These are phyloP conservation scores for Hemileccinum impolitum DNA, from an alignment of 768 basidiomycete species.

Conservation along the genomic window DNA sequence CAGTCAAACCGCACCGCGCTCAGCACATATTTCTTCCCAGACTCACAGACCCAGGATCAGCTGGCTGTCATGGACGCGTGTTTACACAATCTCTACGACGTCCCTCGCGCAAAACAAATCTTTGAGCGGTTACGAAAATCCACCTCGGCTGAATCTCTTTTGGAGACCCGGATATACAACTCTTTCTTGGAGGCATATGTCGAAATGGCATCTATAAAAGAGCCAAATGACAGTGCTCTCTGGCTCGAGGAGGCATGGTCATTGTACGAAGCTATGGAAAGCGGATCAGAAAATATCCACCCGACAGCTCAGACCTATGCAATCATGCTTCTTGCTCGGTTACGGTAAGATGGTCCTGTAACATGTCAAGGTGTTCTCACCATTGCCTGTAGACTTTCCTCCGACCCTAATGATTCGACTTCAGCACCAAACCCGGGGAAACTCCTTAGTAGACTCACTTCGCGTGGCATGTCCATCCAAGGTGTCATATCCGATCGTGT, in stretches of 20 bases:
- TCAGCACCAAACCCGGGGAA: constrained; percentile 17
- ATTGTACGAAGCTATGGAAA: constrained; percentile 58
- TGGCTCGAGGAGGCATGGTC: constrained; percentile 66
- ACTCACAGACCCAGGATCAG: constrained; percentile 64
- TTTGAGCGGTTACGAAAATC: constrained; percentile 59
- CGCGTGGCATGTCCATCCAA: constrained; percentile 47
- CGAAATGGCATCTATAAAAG: constrained; percentile 50
- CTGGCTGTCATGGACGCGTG: constrained; percentile 83
- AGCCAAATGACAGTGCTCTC: constrained; percentile 37
- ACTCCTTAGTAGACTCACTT: constrained; percentile 45
- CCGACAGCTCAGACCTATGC: constrained; percentile 66
- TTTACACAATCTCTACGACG: constrained; percentile 69
- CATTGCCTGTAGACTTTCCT: constrained; percentile 34
- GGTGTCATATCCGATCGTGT: constrained; percentile 56
- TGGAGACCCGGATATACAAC: constrained; percentile 54
- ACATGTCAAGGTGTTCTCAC: constrained; percentile 11
- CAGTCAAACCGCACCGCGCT: constrained; percentile 35
- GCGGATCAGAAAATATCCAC: constrained; percentile 39
- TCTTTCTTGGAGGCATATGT: constrained; percentile 64
- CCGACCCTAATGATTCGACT: constrained; percentile 27
- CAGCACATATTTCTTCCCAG: constrained; percentile 56
- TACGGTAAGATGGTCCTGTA: constrained; percentile 36
- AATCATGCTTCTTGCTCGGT: constrained; percentile 57
- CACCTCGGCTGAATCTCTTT: constrained; percentile 41
- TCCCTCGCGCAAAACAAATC: constrained; percentile 69